Percentiles rank a stretch among this genome's conserved stretches.
Evolutionary conservation across 345 rosid genomes (phyloP).

Genomic region (Brassica cretica): DNA sequence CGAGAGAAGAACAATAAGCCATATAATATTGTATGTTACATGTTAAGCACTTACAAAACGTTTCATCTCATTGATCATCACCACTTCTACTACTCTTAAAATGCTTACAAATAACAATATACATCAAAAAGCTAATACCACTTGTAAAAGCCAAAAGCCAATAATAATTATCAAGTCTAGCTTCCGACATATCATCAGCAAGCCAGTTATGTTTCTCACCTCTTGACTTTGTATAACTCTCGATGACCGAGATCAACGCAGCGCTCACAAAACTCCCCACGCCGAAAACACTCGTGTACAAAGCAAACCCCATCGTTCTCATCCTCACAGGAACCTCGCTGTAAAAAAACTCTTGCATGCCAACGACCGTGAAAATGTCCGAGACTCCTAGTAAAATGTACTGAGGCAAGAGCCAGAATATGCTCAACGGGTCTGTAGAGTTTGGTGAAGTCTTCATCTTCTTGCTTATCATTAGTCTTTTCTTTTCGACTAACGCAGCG

Average conservation of each 20-base stretch:
- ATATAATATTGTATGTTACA: neutral
- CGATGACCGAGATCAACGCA: conserved; percentile 56
- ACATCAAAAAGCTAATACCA: conserved; percentile 56
- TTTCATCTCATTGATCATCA: conserved; percentile 30
- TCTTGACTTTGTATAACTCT: conserved; percentile 43
- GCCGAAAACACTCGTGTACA: conserved; percentile 88
- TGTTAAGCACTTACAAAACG: neutral
- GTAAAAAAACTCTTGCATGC: conserved; percentile 98
- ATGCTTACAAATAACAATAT: conserved; percentile 55
- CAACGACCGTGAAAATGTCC: conserved; percentile 91
- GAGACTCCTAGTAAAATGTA: conserved; percentile 80
- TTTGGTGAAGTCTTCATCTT: conserved; percentile 19
- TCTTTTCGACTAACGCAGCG: conserved; percentile 74
- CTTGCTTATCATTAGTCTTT: conserved; percentile 52
- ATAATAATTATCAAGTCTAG: conserved; percentile 70
- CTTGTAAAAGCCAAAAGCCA: conserved; percentile 72
- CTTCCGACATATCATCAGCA: conserved; percentile 83
- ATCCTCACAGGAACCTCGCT: conserved; percentile 77
- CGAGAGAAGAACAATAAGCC: neutral
- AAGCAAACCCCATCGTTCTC: conserved; percentile 92
- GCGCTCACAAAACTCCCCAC: conserved; percentile 92
- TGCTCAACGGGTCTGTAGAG: conserved; percentile 52
- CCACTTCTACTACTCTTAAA: conserved; percentile 47
- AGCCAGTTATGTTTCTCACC: conserved; percentile 68
- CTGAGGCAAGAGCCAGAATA: conserved; percentile 84